Percentiles rank a stretch among this genome's conserved stretches.
Evolutionary conservation across 164 flowering plant species (phyloP).

Genomic region (Echeveria elegans): DNA sequence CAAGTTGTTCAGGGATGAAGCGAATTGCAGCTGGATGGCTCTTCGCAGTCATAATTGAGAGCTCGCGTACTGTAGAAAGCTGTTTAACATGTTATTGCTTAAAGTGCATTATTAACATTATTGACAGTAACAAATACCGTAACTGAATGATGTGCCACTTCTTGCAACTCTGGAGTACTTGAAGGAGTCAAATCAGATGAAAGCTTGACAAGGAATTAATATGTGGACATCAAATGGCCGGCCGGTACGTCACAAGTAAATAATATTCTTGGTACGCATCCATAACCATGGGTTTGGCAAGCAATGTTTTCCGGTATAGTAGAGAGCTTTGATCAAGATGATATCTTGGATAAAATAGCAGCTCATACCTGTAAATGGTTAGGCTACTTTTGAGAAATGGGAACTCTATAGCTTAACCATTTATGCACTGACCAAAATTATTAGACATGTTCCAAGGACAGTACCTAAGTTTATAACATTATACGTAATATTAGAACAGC

Average conservation of each 20-base stretch:
- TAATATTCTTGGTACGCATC: conserved; percentile 86
- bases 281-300: conserved; percentile 91
- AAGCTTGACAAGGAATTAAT: conserved; percentile 66
- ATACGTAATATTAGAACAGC: too few relatives aligned
- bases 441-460: too few relatives aligned
- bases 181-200: conserved; percentile 75
- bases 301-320: conserved; percentile 71
- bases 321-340: conserved; percentile 96
- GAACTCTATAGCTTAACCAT: too few relatives aligned
- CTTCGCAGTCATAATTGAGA: conserved; percentile 97
- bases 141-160: conserved; percentile 22
- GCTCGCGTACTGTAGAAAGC: conserved; percentile 99
- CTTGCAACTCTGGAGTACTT: conserved; percentile 72
- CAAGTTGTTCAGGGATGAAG: conserved; percentile 76
- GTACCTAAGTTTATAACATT: too few relatives aligned
- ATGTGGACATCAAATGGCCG: conserved; percentile 94
- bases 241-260: conserved; percentile 86
- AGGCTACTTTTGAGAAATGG: neutral
- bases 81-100: conserved; percentile 98
- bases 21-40: conserved; percentile 95
- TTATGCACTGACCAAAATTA: too few relatives aligned
- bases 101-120: conserved; percentile 37
- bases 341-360: conserved; percentile 95
- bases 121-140: conserved; percentile 13
- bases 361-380: conserved; percentile 66